Conservation (phyloP, 2,329 filamentous ascomycete species). For the Dactylellina sp. region DNA sequence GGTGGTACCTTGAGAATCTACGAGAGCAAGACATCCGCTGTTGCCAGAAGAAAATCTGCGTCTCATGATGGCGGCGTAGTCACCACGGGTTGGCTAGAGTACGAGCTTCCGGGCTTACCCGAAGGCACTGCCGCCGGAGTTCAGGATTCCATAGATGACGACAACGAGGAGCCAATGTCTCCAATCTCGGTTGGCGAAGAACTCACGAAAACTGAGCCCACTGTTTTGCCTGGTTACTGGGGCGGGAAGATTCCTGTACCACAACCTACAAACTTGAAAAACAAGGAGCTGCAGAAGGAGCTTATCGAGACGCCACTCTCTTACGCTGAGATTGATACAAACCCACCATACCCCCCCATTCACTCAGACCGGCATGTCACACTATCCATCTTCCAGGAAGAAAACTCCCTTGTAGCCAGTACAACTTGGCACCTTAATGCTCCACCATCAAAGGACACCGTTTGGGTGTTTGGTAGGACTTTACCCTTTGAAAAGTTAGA, state of each 20-base stretch:
- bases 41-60: slow-evolving; percentile 57
- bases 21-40: slow-evolving; percentile 59
- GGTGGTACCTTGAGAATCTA: slow-evolving; percentile 66
- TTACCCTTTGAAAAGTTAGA: slow-evolving; percentile 67
- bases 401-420: slow-evolving; percentile 54
- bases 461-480: slow-evolving; percentile 70
- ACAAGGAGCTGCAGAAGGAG: slow-evolving; percentile 63
- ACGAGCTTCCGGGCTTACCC: slow-evolving; percentile 59
- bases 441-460: slow-evolving; percentile 59
- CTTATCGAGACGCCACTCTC: slow-evolving; percentile 71
- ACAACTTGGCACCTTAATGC: slow-evolving; percentile 58
- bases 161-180: slow-evolving; percentile 58
- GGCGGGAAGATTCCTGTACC: slow-evolving; percentile 57
- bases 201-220: slow-evolving; percentile 58
- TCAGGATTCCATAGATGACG: slow-evolving; percentile 51
- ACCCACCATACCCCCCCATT: slow-evolving; percentile 94
- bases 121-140: slow-evolving; percentile 56
- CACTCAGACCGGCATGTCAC: slow-evolving; percentile 87
- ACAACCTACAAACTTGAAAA: slow-evolving; percentile 66
- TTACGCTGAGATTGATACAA: slow-evolving; percentile 93
- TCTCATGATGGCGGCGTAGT: slow-evolving; percentile 62
- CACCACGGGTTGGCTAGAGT: slow-evolving; percentile 60
- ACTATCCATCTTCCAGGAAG: slow-evolving; percentile 74
- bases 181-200: slow-evolving; percentile 58
- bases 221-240: slow-evolving; percentile 47